phyloP scores from a whole-genome alignment of 306 rosid species.

The Ormosia emarginata region DNA sequence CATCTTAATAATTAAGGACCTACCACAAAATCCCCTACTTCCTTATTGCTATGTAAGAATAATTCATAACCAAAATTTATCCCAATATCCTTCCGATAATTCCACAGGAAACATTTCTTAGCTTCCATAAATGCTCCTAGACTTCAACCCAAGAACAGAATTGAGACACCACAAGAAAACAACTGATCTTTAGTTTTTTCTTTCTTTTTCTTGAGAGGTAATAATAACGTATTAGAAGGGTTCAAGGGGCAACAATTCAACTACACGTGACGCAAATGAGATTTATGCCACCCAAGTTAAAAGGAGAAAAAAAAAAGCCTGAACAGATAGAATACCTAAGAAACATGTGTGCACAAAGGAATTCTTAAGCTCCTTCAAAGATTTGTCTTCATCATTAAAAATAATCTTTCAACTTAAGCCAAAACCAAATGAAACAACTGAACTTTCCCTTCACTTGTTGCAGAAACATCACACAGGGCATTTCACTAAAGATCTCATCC shows the following conservation, averaged over 20 bases:
- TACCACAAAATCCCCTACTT: slow-evolving; percentile 3
- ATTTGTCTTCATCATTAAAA: neutral
- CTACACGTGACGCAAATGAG: neutral
- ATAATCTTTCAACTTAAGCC: neutral
- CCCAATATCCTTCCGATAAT: neutral
- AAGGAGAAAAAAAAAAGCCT: neutral
- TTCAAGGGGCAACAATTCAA: neutral
- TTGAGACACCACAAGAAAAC: neutral
- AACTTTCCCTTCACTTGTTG: neutral
- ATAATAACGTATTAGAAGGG: neutral
- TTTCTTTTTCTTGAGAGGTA: neutral
- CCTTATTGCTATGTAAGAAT: neutral
- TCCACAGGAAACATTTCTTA: slow-evolving; percentile 11
- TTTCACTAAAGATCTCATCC: neutral
- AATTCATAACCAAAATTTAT: neutral
- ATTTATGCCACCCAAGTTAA: neutral
- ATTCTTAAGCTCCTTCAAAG: neutral
- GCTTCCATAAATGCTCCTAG: neutral
- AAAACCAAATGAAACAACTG: neutral
- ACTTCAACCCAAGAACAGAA: neutral
- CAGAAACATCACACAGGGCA: neutral
- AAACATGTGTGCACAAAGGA: neutral
- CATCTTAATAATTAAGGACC: slow-evolving; percentile 10
- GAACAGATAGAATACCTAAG: neutral
- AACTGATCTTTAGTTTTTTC: neutral